Evolutionary conservation across 1,139 yeast species (phyloP), one percentile per base, ranked within the genome.

Genomic region (Maudiozyma humilis): DNA sequence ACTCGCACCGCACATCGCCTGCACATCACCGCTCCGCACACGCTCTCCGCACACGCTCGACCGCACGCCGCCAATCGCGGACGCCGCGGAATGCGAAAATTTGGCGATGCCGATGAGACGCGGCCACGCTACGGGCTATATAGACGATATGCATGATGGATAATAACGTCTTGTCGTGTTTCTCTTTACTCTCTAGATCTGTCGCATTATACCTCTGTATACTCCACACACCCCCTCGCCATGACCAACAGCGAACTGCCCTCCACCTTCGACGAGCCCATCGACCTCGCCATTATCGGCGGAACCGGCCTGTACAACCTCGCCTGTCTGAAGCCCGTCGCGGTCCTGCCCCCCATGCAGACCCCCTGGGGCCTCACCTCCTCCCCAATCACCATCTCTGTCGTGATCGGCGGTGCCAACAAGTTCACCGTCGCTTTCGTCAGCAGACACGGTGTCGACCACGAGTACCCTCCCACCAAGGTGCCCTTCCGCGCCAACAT

Each of bases 301-400:
- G 98, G 98, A 37, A 91, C 98, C 2, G 99, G 99, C n/a, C 75
- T 91, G 38, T 91, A 91, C 70, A 84, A 86, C 47, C 73, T 91
- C 48, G 87, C 84, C 37, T 79, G 86, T 46, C 71, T 89, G 50
- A 75, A 81, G 40, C 94, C 96, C 2, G 93, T 88, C 43, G 96
- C 96, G 20, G 72, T 83, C 54, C 68, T 88, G 42, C 78, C 85
- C 3, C 77, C 85, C 6, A 66, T 87, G 44, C 75, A 82, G 16
- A 91, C 98, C 8, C 99, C 99, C 19, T 91, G 98, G 97, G 99
- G 98, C 6, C 75, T 74, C 55, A 96, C 99, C 18, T 88, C 97
- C 4, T 83, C 95, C 13, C 89, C 96, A 43, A 85, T 91, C 59
- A 89, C 96, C 43, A 80, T 91, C 51, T 82, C 95, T 25, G 78